Evolutionary conservation across 2,329 filamentous ascomycete species (phyloP), one percentile per base, ranked within the genome.

Genomic region (Fusarium verrucosum): DNA sequence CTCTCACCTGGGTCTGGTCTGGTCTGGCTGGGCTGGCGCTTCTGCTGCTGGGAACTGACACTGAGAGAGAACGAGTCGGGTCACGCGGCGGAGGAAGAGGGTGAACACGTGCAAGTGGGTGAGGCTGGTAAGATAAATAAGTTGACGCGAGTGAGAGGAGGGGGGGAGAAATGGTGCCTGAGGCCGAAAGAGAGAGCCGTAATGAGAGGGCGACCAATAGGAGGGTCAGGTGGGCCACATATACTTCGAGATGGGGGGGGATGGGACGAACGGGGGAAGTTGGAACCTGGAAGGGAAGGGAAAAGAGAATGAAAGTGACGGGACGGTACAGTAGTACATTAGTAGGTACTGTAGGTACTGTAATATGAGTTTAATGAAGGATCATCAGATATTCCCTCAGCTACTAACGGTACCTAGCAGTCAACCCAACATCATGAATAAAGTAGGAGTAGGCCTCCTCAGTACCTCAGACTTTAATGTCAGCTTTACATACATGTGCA

Each of bases 41-140:
- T 30, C n/a, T n/a, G n/a, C 51, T 59, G 43, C 64, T 70, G 57
- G 57, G 50, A 52, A 63, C 61, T 60, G 58, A 28, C 57, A 63
- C 61, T 58, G 58, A 63, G 64, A 68, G 55, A 55, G 58, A 66
- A 61, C 56, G 69, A 72, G 65, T 69, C 73, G 70, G 74, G 76
- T 79, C 77, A 79, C 76, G 77, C 75, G 77, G 76, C 70, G 68
- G 71, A 68, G 68, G 69, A 75, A 73, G 69, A 72, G 70, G 70
- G 70, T 71, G 72, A 78, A 76, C 77, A 78, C 77, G 77, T 78
- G 77, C 75, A 76, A 74, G 70, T 74, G 73, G 71, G 74, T 74
- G 73, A 73, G 72, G 72, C 66, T 71, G 73, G 67, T 63, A 69
- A 69, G 70, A 76, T 76, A 76, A 75, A 76, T 75, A 75, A 63